Percentiles rank a stretch among this genome's conserved stretches.
These are phyloP conservation scores for Hanseniaspora thailandica DNA, from an alignment of 805 yeast genomes.

Conservation along the genomic window DNA sequence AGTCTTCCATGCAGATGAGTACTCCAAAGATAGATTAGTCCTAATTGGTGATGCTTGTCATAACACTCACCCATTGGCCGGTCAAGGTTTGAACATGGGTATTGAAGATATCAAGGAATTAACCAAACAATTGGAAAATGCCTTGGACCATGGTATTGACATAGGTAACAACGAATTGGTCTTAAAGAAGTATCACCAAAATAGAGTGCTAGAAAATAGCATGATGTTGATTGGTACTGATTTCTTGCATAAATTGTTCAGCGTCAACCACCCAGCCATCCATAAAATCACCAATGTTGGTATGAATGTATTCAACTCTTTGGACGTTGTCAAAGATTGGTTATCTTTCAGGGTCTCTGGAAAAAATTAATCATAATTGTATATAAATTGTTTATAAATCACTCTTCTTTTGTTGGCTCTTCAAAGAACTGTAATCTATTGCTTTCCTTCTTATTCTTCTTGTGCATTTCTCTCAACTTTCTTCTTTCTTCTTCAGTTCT, in stretches of 20 bases:
- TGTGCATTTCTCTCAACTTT: slow-evolving; percentile 24
- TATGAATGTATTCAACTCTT: slow-evolving; percentile 50
- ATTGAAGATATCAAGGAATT: slow-evolving; percentile 77
- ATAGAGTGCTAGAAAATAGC: slow-evolving; percentile 73
- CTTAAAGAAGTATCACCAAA: slow-evolving; percentile 75
- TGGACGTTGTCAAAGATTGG: slow-evolving; percentile 46
- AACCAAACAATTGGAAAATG: slow-evolving; percentile 55
- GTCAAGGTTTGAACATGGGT: slow-evolving; percentile 97
- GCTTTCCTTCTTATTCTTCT: slow-evolving; percentile 17
- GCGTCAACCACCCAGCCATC: slow-evolving; percentile 55
- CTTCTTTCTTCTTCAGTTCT: slow-evolving; percentile 24
- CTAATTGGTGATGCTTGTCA: slow-evolving; percentile 98
- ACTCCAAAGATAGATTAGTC: slow-evolving; percentile 73
- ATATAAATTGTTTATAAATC: neutral
- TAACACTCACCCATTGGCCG: slow-evolving; percentile 93
- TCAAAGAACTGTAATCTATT: slow-evolving; percentile 11
- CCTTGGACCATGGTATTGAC: slow-evolving; percentile 69
- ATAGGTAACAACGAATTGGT: slow-evolving; percentile 64
- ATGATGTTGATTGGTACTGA: slow-evolving; percentile 78
- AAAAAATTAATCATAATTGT: neutral
- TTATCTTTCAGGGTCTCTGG: slow-evolving; percentile 12
- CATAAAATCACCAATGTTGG: slow-evolving; percentile 71
- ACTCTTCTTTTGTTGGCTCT: neutral
- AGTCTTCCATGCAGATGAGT: slow-evolving; percentile 81
- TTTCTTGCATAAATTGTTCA: slow-evolving; percentile 76